A percentile compares a stretch with the other conserved stretches of the same genome.
Conservation (phyloP, 768 basidiomycete species). For the Xerocomellus chrysenteron region DNA sequence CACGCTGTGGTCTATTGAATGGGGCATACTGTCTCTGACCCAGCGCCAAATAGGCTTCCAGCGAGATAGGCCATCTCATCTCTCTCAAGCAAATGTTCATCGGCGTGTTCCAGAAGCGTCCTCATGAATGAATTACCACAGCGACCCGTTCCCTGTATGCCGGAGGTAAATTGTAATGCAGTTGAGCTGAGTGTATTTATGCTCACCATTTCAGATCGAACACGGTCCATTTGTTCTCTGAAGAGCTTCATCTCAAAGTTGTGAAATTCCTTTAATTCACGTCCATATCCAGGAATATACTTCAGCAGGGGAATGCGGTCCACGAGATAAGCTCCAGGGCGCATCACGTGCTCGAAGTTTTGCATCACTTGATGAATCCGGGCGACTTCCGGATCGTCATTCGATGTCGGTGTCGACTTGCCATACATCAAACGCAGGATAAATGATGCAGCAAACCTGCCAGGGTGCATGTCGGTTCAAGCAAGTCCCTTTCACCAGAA, state of each 20-base stretch:
- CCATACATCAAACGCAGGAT: constrained; percentile 26
- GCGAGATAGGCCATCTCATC: constrained; percentile 59
- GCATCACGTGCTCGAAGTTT: constrained; percentile 27
- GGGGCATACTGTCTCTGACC: constrained; percentile 47
- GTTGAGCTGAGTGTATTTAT: background rate
- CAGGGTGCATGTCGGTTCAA: background rate
- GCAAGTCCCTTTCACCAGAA: no score
- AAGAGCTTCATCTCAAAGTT: constrained; percentile 48
- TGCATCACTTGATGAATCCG: constrained; percentile 14
- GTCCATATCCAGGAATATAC: constrained; percentile 58
- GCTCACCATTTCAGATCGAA: constrained; percentile 43
- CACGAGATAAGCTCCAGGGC: constrained; percentile 35
- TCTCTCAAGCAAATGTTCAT: constrained; percentile 45
- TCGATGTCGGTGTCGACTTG: constrained; percentile 23
- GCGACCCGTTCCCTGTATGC: constrained; percentile 6
- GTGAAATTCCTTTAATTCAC: constrained; percentile 51
- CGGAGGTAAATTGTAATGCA: background rate
- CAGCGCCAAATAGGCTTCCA: constrained; percentile 61
- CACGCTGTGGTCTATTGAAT: background rate
- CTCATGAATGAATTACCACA: constrained; percentile 42
- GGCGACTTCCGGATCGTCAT: constrained; percentile 21
- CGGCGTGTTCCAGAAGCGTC: constrained; percentile 49
- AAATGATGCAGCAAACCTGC: constrained; percentile 27
- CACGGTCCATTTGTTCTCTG: constrained; percentile 45
- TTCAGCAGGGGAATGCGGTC: constrained; percentile 33